These are phyloP conservation scores for Clitoria ternatea DNA, from an alignment of 306 rosid species.

Conservation along the genomic window DNA sequence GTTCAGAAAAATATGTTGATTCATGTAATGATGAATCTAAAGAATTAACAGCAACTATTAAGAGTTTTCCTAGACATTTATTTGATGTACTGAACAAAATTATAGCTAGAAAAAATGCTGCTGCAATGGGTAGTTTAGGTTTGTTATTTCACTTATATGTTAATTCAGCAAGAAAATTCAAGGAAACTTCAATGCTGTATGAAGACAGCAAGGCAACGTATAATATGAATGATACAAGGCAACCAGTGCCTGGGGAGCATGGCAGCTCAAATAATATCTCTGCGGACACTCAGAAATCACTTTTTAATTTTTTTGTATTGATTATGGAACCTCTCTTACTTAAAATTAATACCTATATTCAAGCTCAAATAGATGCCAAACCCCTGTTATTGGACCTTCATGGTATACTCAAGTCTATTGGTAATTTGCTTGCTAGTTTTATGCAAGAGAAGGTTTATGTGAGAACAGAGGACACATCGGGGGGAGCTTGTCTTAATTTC, in stretches of 20 bases:
- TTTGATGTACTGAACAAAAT: slow-evolving; percentile 56
- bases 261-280: slow-evolving; percentile 32
- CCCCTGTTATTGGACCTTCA: slow-evolving; percentile 38
- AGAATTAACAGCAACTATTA: slow-evolving; percentile 43
- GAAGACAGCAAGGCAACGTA: slow-evolving; percentile 35
- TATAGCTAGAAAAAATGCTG: slow-evolving; percentile 47
- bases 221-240: slow-evolving; percentile 27
- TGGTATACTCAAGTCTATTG: slow-evolving; percentile 55
- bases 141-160: slow-evolving; percentile 56
- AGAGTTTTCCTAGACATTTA: slow-evolving; percentile 82
- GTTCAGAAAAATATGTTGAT: slow-evolving; percentile 47
- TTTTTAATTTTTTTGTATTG: slow-evolving; percentile 63
- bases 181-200: slow-evolving; percentile 36
- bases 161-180: slow-evolving; percentile 50
- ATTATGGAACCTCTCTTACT: slow-evolving; percentile 77
- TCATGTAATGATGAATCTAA: slow-evolving; percentile 38
- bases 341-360: slow-evolving; percentile 32
- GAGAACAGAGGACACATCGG: slow-evolving; percentile 78
- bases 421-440: slow-evolving; percentile 61
- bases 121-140: slow-evolving; percentile 63
- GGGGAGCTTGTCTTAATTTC: slow-evolving; percentile 65
- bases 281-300: slow-evolving; percentile 57
- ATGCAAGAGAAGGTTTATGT: slow-evolving; percentile 72
- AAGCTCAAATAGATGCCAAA: slow-evolving; percentile 34
- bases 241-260: slow-evolving; percentile 33